phyloP scores from a whole-genome alignment of 129 eudicot genomes.

The Gnaphalium uliginosum region DNA sequence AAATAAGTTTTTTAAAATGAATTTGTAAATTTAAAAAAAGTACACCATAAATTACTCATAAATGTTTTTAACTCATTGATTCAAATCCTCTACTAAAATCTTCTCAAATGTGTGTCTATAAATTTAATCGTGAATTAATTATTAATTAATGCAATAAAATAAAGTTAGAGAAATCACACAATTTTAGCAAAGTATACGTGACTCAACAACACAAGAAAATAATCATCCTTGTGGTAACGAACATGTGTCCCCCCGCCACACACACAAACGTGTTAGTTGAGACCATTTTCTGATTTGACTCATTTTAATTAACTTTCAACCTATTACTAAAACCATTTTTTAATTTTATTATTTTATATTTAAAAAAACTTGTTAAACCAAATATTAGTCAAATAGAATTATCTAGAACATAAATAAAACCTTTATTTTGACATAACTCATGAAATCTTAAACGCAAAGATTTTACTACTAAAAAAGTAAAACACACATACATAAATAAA shows the following conservation, averaged over 20 bases:
- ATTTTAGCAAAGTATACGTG: background rate
- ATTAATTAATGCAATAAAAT: background rate
- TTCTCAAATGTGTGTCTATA: background rate
- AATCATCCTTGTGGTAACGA: background rate
- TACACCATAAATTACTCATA: too few relatives aligned
- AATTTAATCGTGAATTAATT: background rate
- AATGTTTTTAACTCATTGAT: too few relatives aligned
- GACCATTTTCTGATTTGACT: background rate
- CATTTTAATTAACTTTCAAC: background rate
- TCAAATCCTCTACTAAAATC: too few relatives aligned
- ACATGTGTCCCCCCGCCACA: background rate
- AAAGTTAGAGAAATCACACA: background rate
- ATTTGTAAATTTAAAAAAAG: too few relatives aligned
- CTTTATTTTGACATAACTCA: background rate
- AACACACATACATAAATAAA: background rate
- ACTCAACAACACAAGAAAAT: background rate
- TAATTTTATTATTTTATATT: background rate
- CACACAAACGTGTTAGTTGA: slow-evolving; percentile 14
- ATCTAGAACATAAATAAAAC: background rate
- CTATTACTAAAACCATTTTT: background rate
- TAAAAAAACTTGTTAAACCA: too few relatives aligned
- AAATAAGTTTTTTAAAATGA: too few relatives aligned
- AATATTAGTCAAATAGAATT: background rate
- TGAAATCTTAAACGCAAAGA: slow-evolving; percentile 15
- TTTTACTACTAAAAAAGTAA: slow-evolving; percentile 4